Conservation (phyloP, 2,329 filamentous ascomycete species). For the Curvularia lunata region DNA sequence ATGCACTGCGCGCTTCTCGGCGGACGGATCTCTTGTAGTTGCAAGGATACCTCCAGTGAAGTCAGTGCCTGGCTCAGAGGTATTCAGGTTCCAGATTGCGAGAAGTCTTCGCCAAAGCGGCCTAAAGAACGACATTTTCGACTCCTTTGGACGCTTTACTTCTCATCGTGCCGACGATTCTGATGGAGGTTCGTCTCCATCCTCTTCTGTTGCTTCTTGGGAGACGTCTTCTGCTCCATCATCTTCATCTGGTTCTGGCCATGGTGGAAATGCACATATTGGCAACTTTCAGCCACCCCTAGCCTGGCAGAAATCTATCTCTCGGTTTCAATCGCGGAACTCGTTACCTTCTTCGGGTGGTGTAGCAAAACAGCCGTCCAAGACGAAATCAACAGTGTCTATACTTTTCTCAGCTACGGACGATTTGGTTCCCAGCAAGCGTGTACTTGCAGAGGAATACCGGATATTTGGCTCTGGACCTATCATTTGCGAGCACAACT, state of each 20-base stretch:
- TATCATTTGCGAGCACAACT: slow-evolving; percentile 86
- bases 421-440: slow-evolving; percentile 77
- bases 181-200: slow-evolving; percentile 33
- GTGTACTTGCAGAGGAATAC: slow-evolving; percentile 78
- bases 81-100: slow-evolving; percentile 38
- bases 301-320: slow-evolving; percentile 58
- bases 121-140: slow-evolving; percentile 61
- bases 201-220: slow-evolving; percentile 43
- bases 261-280: slow-evolving; percentile 50
- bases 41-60: slow-evolving; percentile 56
- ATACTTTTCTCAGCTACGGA: slow-evolving; percentile 69
- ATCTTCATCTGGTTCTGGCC: slow-evolving; percentile 46
- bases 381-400: slow-evolving; percentile 72
- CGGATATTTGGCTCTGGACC: slow-evolving; percentile 81
- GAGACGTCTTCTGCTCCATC: slow-evolving; percentile 49
- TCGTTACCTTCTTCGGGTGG: slow-evolving; percentile 48
- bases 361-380: slow-evolving; percentile 38
- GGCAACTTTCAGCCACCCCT: slow-evolving; percentile 57
- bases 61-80: slow-evolving; percentile 30
- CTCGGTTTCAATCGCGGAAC: slow-evolving; percentile 63
- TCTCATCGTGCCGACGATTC: slow-evolving; percentile 28
- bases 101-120: slow-evolving; percentile 33
- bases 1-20: slow-evolving; percentile 64
- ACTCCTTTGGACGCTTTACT: slow-evolving; percentile 64
- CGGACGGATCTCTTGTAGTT: slow-evolving; percentile 60